Base-by-base conservation (phyloP, 2,329 filamentous ascomycete species). In the Aspergillus sp. region DNA sequence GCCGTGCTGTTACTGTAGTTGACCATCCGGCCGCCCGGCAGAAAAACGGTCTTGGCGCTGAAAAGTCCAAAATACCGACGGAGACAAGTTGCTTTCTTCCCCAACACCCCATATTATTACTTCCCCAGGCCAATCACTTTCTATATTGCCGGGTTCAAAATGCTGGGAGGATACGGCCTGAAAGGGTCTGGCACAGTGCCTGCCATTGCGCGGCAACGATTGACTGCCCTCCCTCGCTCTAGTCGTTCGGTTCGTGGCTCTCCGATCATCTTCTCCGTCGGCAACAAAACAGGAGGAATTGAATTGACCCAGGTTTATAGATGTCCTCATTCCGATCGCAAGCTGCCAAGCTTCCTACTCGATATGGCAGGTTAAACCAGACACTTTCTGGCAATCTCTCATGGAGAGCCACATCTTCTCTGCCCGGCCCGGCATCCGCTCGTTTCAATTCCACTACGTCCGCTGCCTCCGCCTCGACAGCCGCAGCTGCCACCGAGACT, bases 151-250 rank as follows among this genome's bases (percentile, higher is more conserved):
- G 11, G 27, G 10, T 32, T 52, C 42, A 61, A 57, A 54, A 82
- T 82, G 78, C 67, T 82, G 60, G 73, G 75, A 59, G 74, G 75
- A 53, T 73, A 72, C 72, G 74, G 76, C 53, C 56, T 80, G 43
- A 66, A 72, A 49, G 73, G 69, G 64, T 68, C 72, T 46, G 62
- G 65, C 58, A 68, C 70, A 42, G 65, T 70, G 51, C 61, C 72
- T 51, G 68, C 65, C 36, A 42, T 61, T 47, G 52, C 56, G 41
- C 61, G 55, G 44, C 57, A 60, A 52, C 52, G 54, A 47, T 52
- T 59, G 43, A 45, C 54, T 48, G 46, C 53, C 26, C 52, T 59
- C 33, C 50, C 59, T 26, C 57, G 54, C 44, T 61, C 61, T 28
- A 53, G 54, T 43, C 60, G 66, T 58, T 62, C 62, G 54, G 68